Evolutionary conservation across 352 stramenopile species (phyloP).

Genomic region (Lagenidium sp.): DNA sequence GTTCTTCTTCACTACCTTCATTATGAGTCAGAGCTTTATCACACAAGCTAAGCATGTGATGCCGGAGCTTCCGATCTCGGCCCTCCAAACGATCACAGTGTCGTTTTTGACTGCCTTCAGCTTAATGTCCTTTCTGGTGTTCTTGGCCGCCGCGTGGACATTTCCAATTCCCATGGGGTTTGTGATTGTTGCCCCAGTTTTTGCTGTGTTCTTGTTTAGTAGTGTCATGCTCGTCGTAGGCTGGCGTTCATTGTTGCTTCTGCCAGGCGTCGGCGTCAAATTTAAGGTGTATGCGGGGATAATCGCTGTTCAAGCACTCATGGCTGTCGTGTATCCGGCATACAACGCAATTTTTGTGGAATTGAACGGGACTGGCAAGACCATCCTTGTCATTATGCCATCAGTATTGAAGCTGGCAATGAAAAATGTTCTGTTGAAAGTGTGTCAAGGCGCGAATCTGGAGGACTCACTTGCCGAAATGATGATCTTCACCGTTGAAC

Average conservation of each 20-base stretch:
- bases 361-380: background rate
- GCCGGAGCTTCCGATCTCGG: background rate
- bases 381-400: background rate
- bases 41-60: conserved; percentile 3
- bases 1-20: conserved; percentile 1
- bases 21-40: conserved; percentile 1
- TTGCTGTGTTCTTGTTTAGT: background rate
- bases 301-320: conserved; percentile 1
- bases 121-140: background rate
- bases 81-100: background rate
- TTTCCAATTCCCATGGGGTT: conserved; percentile 6
- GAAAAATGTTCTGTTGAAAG: conserved; percentile 1
- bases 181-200: conserved; percentile 1
- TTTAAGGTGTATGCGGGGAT: background rate
- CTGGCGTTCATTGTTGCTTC: background rate
- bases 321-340: conserved; percentile 1
- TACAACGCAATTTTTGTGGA: conserved; percentile 2
- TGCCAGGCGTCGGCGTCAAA: background rate
- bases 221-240: background rate
- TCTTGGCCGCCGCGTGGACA: background rate
- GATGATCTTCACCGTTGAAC: conserved; percentile 18
- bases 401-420: conserved; percentile 6
- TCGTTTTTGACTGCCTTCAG: background rate
- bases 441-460: conserved; percentile 7
- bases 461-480: conserved; percentile 18